phyloP scores from a whole-genome alignment of 805 yeast species.

The Debaryomyces castellii region DNA sequence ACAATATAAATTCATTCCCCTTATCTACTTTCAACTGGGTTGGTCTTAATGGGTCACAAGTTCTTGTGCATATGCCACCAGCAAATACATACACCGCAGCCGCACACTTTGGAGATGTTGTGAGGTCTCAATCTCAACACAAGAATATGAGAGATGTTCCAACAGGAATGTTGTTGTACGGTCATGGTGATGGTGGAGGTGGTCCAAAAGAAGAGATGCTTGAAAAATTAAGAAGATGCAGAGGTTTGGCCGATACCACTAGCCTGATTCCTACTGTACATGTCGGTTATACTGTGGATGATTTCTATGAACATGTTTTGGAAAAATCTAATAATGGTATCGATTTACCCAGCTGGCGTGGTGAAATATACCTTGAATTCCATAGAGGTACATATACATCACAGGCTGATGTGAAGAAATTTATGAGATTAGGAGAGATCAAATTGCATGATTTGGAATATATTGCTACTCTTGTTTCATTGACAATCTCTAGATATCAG shows the following conservation, averaged over 20 bases:
- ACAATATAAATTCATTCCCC: slow-evolving; percentile 89
- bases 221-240: slow-evolving; percentile 86
- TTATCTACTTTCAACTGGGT: slow-evolving; percentile 92
- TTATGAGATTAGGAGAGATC: slow-evolving; percentile 74
- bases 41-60: slow-evolving; percentile 91
- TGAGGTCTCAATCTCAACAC: slow-evolving; percentile 75
- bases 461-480: slow-evolving; percentile 74
- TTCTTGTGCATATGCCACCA: slow-evolving; percentile 97
- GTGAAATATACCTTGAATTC: slow-evolving; percentile 91
- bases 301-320: slow-evolving; percentile 69
- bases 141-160: slow-evolving; percentile 80
- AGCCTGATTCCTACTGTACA: slow-evolving; percentile 82
- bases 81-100: slow-evolving; percentile 92
- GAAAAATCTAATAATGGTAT: slow-evolving; percentile 63
- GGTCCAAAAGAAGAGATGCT: slow-evolving; percentile 95
- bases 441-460: slow-evolving; percentile 83
- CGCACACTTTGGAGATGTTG: slow-evolving; percentile 91
- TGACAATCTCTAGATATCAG: slow-evolving; percentile 48
- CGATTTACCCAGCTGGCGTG: slow-evolving; percentile 81
- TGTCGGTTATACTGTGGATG: slow-evolving; percentile 75
- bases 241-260: slow-evolving; percentile 81
- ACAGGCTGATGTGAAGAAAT: slow-evolving; percentile 81
- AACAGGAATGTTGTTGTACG: slow-evolving; percentile 78
- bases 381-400: slow-evolving; percentile 97
- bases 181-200: slow-evolving; percentile 98